These are phyloP conservation scores for Kalmanozyma brasiliensis DNA, from an alignment of 1,284 basidiomycete genomes.

Conservation along the genomic window DNA sequence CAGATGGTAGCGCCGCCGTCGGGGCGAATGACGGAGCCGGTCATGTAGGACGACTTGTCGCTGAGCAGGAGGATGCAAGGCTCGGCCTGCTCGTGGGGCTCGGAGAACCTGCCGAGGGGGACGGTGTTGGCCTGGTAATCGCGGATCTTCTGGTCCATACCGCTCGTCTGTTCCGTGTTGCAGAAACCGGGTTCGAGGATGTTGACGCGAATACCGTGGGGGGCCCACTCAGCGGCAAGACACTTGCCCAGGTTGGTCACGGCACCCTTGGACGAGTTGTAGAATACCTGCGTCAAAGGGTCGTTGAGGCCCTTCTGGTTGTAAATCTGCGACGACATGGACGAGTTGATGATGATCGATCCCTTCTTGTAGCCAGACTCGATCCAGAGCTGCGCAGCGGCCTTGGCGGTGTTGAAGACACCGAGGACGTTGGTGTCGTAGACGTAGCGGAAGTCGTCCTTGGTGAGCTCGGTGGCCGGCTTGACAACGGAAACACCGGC, in stretches of 20 bases:
- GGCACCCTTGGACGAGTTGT: conserved; percentile 67
- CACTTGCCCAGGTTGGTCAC: conserved; percentile 68
- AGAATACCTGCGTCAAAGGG: conserved; percentile 66
- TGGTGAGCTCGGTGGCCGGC: conserved; percentile 66
- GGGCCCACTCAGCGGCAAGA: conserved; percentile 67
- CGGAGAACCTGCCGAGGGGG: conserved; percentile 65
- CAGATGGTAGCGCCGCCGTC: conserved; percentile 67
- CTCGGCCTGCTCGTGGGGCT: conserved; percentile 67
- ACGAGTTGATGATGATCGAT: conserved; percentile 66
- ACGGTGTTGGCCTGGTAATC: conserved; percentile 66
- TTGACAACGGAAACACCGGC: conserved; percentile 67
- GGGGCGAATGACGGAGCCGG: conserved; percentile 56
- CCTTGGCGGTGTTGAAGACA: conserved; percentile 67
- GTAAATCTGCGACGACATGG: conserved; percentile 68
- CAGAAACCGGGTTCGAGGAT: conserved; percentile 66
- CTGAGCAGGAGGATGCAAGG: conserved; percentile 63
- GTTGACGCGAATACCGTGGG: conserved; percentile 67
- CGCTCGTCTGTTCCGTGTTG: conserved; percentile 68
- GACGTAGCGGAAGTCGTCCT: conserved; percentile 66
- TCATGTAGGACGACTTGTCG: conserved; percentile 66
- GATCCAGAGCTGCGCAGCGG: conserved; percentile 66
- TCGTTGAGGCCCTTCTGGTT: conserved; percentile 66
- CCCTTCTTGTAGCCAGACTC: conserved; percentile 66
- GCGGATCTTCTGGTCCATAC: conserved; percentile 65
- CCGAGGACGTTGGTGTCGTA: conserved; percentile 68